Percentiles rank a stretch among this genome's conserved stretches.
Evolutionary conservation across 2,329 filamentous ascomycete species (phyloP).

Genomic region (Penicillium digitatum): DNA sequence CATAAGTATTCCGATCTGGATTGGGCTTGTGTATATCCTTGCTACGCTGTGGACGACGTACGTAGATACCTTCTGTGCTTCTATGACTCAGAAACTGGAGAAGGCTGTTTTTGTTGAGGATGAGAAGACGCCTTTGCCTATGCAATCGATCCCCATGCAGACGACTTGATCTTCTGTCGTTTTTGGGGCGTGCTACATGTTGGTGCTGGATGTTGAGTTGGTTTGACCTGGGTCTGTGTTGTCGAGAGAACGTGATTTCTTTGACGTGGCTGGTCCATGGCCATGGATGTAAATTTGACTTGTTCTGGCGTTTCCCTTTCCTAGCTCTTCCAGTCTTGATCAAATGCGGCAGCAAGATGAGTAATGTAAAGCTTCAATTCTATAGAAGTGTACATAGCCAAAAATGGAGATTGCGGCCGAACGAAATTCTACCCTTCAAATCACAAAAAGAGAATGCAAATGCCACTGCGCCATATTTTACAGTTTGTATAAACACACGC

Average conservation of each 20-base stretch:
- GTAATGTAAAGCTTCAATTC: not conserved
- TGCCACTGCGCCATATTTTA: slow-evolving; percentile 25
- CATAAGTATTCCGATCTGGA: slow-evolving; percentile 45
- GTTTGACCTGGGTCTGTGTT: not conserved
- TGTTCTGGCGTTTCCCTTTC: not conserved
- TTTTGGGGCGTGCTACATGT: not conserved
- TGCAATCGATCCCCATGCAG: slow-evolving; percentile 26
- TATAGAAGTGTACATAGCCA: not conserved
- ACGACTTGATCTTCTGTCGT: slow-evolving; percentile 7
- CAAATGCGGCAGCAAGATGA: not conserved
- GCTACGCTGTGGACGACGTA: slow-evolving; percentile 51
- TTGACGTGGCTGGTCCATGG: not conserved
- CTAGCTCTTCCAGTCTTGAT: not conserved
- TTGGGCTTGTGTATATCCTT: slow-evolving; percentile 44
- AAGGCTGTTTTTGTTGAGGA: slow-evolving; percentile 45
- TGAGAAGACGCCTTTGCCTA: slow-evolving; percentile 31
- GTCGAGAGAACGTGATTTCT: slow-evolving; percentile 6
- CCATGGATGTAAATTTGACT: not conserved
- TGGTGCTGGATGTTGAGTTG: not conserved
- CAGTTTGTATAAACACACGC: slow-evolving; percentile 21
- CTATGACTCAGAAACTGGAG: slow-evolving; percentile 47
- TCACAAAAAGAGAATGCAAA: slow-evolving; percentile 17
- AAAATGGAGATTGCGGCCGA: slow-evolving; percentile 7
- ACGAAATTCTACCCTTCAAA: slow-evolving; percentile 12
- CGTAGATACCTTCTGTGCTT: slow-evolving; percentile 50